Conservation (phyloP, 2,329 filamentous ascomycete genomes). For the Venturia oleaginea region DNA sequence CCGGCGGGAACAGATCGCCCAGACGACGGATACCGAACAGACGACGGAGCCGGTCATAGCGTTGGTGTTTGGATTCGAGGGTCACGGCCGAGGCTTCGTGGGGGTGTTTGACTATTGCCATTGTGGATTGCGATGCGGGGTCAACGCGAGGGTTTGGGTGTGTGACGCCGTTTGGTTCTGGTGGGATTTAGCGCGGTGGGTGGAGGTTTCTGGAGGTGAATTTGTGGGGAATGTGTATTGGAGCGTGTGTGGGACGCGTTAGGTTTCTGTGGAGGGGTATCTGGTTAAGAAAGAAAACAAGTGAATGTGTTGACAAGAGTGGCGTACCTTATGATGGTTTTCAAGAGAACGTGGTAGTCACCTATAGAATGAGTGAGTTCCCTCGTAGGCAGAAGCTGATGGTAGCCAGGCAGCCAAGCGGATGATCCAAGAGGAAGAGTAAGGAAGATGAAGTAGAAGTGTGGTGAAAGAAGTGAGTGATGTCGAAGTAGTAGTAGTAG, state of each 20-base stretch:
- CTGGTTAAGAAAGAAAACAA: not conserved
- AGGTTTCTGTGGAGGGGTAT: not conserved
- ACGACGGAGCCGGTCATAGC: not conserved
- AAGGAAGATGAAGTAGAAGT: not conserved
- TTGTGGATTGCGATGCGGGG: not conserved
- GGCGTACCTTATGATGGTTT: not conserved
- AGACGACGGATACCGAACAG: slow-evolving; percentile 9
- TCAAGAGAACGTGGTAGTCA: not conserved
- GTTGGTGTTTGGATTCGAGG: not conserved
- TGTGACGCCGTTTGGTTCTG: not conserved
- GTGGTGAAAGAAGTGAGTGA: not conserved
- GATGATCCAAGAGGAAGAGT: not conserved
- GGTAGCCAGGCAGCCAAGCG: not conserved
- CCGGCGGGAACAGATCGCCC: not conserved
- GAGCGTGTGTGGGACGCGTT: not conserved
- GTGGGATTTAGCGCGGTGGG: not conserved
- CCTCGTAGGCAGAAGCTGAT: not conserved
- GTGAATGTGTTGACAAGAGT: not conserved
- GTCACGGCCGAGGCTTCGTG: slow-evolving; percentile 8
- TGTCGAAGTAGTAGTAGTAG: not conserved
- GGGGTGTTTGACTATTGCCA: slow-evolving; percentile 6
- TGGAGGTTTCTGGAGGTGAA: not conserved
- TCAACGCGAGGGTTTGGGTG: not conserved
- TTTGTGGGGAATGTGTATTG: not conserved
- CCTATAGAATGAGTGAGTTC: not conserved